phyloP scores from a whole-genome alignment of 208 protist species.

The Acanthamoeba quina region DNA sequence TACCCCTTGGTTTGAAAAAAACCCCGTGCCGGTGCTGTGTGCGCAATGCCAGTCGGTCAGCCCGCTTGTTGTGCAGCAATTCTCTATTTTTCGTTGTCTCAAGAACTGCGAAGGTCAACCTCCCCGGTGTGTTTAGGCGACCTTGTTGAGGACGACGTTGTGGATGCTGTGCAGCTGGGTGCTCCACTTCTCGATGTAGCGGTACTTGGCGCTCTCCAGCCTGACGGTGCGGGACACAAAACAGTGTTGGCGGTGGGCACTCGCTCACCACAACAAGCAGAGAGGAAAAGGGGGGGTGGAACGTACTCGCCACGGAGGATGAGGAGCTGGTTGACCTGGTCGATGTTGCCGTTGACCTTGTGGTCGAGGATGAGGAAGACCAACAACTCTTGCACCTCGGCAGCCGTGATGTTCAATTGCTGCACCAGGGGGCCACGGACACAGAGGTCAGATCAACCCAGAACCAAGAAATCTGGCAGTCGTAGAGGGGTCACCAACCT shows the following conservation, averaged over 20 bases:
- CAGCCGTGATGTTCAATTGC: conserved; percentile 90
- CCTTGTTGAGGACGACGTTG: conserved; percentile 72
- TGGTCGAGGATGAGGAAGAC: conserved; percentile 95
- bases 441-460: neutral
- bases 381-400: conserved; percentile 94
- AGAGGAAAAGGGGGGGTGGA: neutral
- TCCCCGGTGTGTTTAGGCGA: conserved; percentile 31
- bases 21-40: too few species aligned
- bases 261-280: too few species aligned
- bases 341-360: conserved; percentile 91
- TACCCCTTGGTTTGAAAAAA: too few species aligned
- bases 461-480: neutral
- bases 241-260: neutral
- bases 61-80: too few species aligned
- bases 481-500: neutral
- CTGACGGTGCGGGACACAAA: neutral
- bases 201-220: conserved; percentile 76
- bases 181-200: conserved; percentile 82
- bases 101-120: too few species aligned
- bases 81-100: too few species aligned
- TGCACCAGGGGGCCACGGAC: conserved; percentile 77
- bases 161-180: conserved; percentile 78
- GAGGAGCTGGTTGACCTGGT: conserved; percentile 89
- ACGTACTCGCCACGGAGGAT: neutral
- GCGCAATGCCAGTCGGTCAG: too few species aligned